A percentile compares a stretch with the other conserved stretches of the same genome.
Evolutionary conservation across 371 early-diverging fungal genomes (phyloP).

Genomic region (Zopfochytrium polystomum): DNA sequence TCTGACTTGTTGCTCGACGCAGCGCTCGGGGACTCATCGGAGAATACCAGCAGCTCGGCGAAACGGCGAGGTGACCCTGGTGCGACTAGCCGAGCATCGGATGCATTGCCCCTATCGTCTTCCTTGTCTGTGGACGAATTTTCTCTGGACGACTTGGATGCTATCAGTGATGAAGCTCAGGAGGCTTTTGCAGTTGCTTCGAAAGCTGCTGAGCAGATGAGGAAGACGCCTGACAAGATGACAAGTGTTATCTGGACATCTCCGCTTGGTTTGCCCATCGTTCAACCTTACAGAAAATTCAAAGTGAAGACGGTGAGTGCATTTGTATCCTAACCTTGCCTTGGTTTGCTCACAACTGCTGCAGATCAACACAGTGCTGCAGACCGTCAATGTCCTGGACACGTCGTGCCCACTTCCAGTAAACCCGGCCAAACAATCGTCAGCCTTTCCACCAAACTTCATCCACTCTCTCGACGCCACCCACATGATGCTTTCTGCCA

Average conservation of each 20-base stretch:
- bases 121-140: constrained; percentile 4
- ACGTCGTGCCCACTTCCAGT: constrained; percentile 72
- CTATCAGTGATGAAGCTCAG: background rate
- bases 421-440: constrained; percentile 85
- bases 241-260: constrained; percentile 93
- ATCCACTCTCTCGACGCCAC: constrained; percentile 96
- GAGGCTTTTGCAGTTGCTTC: constrained; percentile 6
- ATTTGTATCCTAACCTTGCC: constrained; percentile 7
- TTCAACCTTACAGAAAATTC: constrained; percentile 90
- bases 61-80: too few species aligned
- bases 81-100: too few species aligned
- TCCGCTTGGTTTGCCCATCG: constrained; percentile 90
- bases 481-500: constrained; percentile 95
- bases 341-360: background rate
- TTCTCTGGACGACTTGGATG: constrained; percentile 3
- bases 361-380: constrained; percentile 64
- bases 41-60: background rate
- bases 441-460: constrained; percentile 98
- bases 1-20: too few species aligned
- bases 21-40: constrained; percentile 21
- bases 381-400: constrained; percentile 75
- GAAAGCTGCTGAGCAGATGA: constrained; percentile 1
- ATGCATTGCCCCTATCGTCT: too few species aligned
- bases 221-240: constrained; percentile 29
- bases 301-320: constrained; percentile 52